Evolutionary conservation across 805 yeast species (phyloP), one percentile per base, ranked within the genome.

Genomic region (Candida easanensis): DNA sequence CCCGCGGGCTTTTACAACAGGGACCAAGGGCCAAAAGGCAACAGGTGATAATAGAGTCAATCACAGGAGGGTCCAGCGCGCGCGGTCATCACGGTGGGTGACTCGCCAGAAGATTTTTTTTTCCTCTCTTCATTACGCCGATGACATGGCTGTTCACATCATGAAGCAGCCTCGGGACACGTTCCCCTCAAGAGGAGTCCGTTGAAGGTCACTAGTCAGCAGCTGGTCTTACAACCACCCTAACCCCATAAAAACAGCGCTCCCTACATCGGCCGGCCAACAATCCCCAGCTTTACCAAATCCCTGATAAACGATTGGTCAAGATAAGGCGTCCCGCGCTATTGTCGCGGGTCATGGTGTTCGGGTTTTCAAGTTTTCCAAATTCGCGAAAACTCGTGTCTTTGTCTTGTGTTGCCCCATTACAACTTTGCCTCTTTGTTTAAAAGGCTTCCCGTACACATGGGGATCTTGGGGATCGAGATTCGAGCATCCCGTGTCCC

Each of bases 271-370:
- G n/a, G n/a, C n/a, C n/a, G n/a, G n/a, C n/a, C n/a, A n/a, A n/a
- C n/a, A n/a, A n/a, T n/a, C n/a, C n/a, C n/a, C n/a, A n/a, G n/a
- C n/a, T n/a, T n/a, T n/a, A n/a, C n/a, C 35, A 30, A 30, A 30
- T 30, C 33, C 33, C 33, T 15, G 38, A 22, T 22, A 26, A 33
- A 28, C 26, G 45, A 42, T 42, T 42, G 45, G 45, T 22, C 45
- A 23, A 42, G 45, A 42, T 42, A 42, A 42, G 23, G 16, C 33
- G 33, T 30, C 33, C 33, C 19, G 26, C 26, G 13, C 30, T 13
- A 20, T n/a, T 18, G 9, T 17, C 16, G 19, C n/a, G 14, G 30
- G 10, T 27, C 15, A 11, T 16, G 39, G 33, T 27, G 34, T 27
- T 27, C 27, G n/a, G 33, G 34, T 16, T 7, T 6, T 14, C 7